These are phyloP conservation scores for Kuraishia ogatae DNA, from an alignment of 805 yeast genomes.

Conservation along the genomic window DNA sequence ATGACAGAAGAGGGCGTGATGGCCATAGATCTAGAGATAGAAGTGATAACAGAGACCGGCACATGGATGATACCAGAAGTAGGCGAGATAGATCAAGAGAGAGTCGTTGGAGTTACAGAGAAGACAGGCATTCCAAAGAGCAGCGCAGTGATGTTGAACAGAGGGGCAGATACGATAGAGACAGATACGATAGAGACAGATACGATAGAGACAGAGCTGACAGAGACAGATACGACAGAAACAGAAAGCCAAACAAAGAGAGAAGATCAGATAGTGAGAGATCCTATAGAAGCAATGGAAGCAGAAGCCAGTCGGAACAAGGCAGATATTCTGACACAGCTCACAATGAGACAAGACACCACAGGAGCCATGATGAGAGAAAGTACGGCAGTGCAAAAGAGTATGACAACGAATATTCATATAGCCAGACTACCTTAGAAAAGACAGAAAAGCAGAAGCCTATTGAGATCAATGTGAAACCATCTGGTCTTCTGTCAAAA, in stretches of 20 bases:
- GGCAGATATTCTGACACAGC: background rate
- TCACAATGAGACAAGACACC: background rate
- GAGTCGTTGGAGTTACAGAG: background rate
- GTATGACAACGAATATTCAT: background rate
- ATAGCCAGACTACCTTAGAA: background rate
- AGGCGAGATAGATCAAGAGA: background rate
- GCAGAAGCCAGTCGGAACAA: no score
- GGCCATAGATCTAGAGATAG: background rate
- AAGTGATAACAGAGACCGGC: background rate
- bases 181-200: background rate
- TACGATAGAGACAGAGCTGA: background rate
- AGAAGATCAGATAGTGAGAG: background rate
- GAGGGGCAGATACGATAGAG: background rate
- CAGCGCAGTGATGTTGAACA: background rate
- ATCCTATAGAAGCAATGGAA: background rate
- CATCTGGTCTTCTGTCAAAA: slow-evolving; percentile 33
- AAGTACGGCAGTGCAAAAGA: background rate
- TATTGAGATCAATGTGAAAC: slow-evolving; percentile 20
- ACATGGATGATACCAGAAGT: background rate
- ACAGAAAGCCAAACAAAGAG: background rate
- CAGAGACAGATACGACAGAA: background rate
- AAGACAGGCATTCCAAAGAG: background rate
- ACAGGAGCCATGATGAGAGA: background rate
- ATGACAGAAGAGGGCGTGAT: background rate
- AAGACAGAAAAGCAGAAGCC: background rate